phyloP scores from a whole-genome alignment of 768 basidiomycete species.

The Cystobasidium ongulense region DNA sequence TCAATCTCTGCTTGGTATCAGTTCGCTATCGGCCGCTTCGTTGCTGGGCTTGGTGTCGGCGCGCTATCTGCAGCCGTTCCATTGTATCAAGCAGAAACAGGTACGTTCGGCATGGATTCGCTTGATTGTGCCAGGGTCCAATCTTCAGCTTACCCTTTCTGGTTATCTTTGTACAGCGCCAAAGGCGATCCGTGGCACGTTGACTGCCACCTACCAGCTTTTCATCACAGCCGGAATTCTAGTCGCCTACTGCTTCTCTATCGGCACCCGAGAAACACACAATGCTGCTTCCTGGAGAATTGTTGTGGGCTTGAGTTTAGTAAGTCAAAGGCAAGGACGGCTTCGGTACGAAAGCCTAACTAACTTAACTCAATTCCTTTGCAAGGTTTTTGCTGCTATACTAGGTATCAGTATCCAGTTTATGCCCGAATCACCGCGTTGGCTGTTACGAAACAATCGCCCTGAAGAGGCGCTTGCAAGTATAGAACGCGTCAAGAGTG shows the following conservation, averaged over 20 bases:
- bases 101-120: not conserved
- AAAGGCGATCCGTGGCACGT: constrained; percentile 60
- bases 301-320: constrained; percentile 55
- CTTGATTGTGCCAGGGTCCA: not conserved
- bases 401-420: constrained; percentile 60
- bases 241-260: constrained; percentile 59
- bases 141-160: constrained; percentile 45
- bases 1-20: constrained; percentile 57
- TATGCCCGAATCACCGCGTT: constrained; percentile 60
- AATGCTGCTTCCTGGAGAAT: constrained; percentile 56
- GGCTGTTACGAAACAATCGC: constrained; percentile 54
- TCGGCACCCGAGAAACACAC: constrained; percentile 54
- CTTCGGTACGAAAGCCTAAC: constrained; percentile 46
- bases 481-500: constrained; percentile 40
- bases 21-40: constrained; percentile 45
- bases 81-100: constrained; percentile 47
- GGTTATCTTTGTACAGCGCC: constrained; percentile 68
- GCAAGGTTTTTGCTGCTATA: constrained; percentile 58
- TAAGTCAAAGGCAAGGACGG: constrained; percentile 58
- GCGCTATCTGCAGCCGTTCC: constrained; percentile 62
- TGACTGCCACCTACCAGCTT: constrained; percentile 55
- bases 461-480: constrained; percentile 52
- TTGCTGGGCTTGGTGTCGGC: constrained; percentile 63
- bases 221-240: constrained; percentile 57
- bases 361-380: not conserved